phyloP scores from a whole-genome alignment of 148 eudicot species.

The Polygonum maritimum region DNA sequence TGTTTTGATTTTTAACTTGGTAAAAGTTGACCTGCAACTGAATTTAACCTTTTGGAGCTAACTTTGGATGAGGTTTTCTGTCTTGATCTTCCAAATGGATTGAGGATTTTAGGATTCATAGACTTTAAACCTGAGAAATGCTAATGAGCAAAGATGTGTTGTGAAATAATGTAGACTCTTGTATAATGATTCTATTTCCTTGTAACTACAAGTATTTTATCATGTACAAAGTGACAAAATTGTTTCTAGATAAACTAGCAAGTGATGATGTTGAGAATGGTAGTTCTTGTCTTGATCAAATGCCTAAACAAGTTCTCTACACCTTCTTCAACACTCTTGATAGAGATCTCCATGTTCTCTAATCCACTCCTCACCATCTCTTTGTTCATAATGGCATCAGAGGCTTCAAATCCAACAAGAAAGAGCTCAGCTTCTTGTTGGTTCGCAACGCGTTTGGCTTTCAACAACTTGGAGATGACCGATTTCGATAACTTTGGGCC shows the following conservation, averaged over 20 bases:
- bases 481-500: neutral
- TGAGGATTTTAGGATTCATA: no score
- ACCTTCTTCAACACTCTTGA: slow-evolving; percentile 21
- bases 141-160: neutral
- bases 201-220: neutral
- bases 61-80: no score
- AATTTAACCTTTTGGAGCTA: neutral
- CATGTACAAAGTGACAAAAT: neutral
- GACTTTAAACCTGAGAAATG: no score
- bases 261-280: slow-evolving; percentile 21
- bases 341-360: slow-evolving; percentile 15
- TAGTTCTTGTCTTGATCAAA: slow-evolving; percentile 24
- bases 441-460: neutral
- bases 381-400: neutral
- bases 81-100: no score
- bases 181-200: neutral
- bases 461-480: neutral
- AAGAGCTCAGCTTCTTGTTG: neutral
- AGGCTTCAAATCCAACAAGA: slow-evolving; percentile 6
- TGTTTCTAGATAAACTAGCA: neutral
- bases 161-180: neutral
- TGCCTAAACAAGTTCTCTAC: slow-evolving; percentile 20
- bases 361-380: slow-evolving; percentile 11
- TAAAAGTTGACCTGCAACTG: neutral
- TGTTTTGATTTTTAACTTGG: neutral